Evolutionary conservation across 306 rosid genomes (phyloP).

Genomic region (Citrullus amarus): DNA sequence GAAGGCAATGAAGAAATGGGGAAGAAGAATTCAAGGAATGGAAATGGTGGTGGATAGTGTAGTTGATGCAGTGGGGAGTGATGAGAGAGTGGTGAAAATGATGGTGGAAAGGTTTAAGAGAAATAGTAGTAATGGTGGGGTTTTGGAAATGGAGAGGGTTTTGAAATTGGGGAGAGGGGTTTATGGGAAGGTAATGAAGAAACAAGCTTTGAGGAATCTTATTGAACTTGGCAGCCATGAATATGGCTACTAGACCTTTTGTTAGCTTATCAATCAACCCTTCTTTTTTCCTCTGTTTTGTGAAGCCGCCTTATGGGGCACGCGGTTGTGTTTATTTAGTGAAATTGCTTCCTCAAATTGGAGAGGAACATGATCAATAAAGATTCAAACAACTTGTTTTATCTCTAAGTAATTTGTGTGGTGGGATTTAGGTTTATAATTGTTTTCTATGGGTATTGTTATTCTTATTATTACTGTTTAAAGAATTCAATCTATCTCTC

Average conservation of each 20-base stretch:
- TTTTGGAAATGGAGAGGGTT: slow-evolving; percentile 36
- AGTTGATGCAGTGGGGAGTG: slow-evolving; percentile 53
- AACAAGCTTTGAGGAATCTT: slow-evolving; percentile 47
- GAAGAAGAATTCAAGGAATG: slow-evolving; percentile 41
- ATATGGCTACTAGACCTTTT: slow-evolving; percentile 4
- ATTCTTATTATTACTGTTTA: too few species aligned
- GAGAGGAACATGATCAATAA: neutral
- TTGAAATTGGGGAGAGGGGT: slow-evolving; percentile 56
- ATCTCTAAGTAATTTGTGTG: neutral
- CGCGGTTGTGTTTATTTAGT: neutral
- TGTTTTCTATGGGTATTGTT: too few species aligned
- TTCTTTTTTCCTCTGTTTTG: neutral
- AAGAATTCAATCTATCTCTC: too few species aligned
- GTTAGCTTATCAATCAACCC: neutral
- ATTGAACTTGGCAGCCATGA: slow-evolving; percentile 29
- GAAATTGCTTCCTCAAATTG: neutral
- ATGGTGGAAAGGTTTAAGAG: slow-evolving; percentile 39
- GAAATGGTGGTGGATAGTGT: slow-evolving; percentile 43
- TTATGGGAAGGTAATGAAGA: slow-evolving; percentile 59
- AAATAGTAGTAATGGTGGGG: slow-evolving; percentile 20
- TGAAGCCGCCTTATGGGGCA: neutral
- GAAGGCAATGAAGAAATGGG: slow-evolving; percentile 57
- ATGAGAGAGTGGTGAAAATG: slow-evolving; percentile 56
- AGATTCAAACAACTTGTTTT: neutral
- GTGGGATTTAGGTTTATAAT: neutral